Evolutionary conservation across 2,329 filamentous ascomycete genomes (phyloP).

Genomic region (Penicillium paneum): DNA sequence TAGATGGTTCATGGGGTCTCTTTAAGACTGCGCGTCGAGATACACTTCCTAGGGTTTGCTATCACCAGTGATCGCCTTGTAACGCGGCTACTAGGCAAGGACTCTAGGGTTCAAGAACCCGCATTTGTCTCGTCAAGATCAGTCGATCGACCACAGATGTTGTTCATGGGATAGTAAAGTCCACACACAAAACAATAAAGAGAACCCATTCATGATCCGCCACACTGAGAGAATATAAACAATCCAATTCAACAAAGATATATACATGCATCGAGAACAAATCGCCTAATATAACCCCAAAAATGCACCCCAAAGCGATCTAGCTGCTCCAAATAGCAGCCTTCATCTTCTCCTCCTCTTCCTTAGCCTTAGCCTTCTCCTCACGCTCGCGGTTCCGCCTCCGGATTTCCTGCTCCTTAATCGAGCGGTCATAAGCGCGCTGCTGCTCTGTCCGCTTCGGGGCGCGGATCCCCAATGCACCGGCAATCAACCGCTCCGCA

Average conservation of each 20-base stretch:
- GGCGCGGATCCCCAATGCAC: conserved; percentile 75
- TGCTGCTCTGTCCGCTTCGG: conserved; percentile 85
- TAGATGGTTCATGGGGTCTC: not conserved
- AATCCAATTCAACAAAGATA: not conserved
- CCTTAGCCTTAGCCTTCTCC: conserved; percentile 60
- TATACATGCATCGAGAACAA: conserved; percentile 5
- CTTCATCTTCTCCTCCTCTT: conserved; percentile 70
- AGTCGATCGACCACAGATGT: not conserved
- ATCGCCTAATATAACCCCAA: not conserved
- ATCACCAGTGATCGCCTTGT: no score
- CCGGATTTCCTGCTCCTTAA: conserved; percentile 81
- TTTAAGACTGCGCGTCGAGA: not conserved
- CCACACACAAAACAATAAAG: not conserved
- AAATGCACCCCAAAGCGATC: not conserved
- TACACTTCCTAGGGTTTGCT: no score
- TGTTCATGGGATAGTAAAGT: not conserved
- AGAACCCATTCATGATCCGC: not conserved
- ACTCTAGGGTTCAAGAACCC: not conserved
- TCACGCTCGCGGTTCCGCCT: conserved; percentile 69
- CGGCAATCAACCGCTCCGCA: conserved; percentile 83
- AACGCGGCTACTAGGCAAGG: not conserved
- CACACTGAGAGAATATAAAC: not conserved
- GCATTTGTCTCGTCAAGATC: not conserved
- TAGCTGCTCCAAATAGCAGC: conserved; percentile 78
- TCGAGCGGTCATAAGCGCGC: conserved; percentile 75